Conservation (phyloP, 2,329 filamentous ascomycete species). For the Cadophora malorum region DNA sequence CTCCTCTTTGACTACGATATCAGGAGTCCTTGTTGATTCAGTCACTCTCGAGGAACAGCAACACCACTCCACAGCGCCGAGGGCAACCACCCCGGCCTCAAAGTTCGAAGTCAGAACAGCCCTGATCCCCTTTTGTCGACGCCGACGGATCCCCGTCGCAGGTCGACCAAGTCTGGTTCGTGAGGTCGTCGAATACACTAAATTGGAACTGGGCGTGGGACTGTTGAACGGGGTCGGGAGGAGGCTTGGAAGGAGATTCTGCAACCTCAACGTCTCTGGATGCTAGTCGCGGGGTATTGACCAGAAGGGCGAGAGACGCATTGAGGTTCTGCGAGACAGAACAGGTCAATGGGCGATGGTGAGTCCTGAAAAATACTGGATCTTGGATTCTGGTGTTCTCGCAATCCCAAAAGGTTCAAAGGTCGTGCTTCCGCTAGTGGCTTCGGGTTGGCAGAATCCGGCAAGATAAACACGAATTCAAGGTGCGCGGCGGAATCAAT, state of each 20-base stretch:
- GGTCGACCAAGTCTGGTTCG: slow-evolving; percentile 31
- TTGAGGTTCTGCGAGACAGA: slow-evolving; percentile 31
- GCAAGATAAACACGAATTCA: slow-evolving; percentile 17
- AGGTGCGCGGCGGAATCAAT: neutral
- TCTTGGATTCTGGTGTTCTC: slow-evolving; percentile 34
- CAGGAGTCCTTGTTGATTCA: slow-evolving; percentile 21
- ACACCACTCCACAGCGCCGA: slow-evolving; percentile 37
- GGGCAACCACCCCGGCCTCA: slow-evolving; percentile 39
- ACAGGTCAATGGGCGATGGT: slow-evolving; percentile 33
- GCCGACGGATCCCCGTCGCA: slow-evolving; percentile 37
- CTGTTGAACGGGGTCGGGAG: slow-evolving; percentile 20
- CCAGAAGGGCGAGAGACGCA: slow-evolving; percentile 31
- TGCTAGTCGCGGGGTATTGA: slow-evolving; percentile 33
- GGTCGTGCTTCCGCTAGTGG: slow-evolving; percentile 27
- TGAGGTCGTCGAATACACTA: slow-evolving; percentile 17
- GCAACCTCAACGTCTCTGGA: slow-evolving; percentile 25
- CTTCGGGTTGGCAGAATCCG: slow-evolving; percentile 15
- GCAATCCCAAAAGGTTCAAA: slow-evolving; percentile 35
- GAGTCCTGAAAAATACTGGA: slow-evolving; percentile 26
- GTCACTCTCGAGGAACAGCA: slow-evolving; percentile 26
- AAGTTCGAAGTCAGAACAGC: slow-evolving; percentile 32
- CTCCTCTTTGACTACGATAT: slow-evolving; percentile 29
- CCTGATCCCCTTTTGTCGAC: slow-evolving; percentile 34
- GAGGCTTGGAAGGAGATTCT: slow-evolving; percentile 28
- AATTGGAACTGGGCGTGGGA: slow-evolving; percentile 4